Base-by-base conservation (phyloP, 2,329 filamentous ascomycete genomes). In the Cordyceps tenuipes region DNA sequence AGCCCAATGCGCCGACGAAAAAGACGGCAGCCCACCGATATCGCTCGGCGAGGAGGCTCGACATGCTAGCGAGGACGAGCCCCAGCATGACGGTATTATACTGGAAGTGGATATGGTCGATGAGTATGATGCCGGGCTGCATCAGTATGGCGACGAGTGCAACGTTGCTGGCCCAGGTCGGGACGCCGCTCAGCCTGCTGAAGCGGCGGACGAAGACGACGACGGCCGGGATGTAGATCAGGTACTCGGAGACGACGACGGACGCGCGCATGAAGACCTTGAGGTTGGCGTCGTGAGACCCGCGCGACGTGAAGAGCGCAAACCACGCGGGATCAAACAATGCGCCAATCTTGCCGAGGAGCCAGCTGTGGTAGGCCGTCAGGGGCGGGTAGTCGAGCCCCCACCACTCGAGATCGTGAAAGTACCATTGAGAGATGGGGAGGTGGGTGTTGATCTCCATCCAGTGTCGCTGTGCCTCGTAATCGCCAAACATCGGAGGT, bases 61-160 rank as follows among this genome's bases (percentile, higher is more conserved):
- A 94, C 77, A 97, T 85, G 67, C 88, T 90, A 0, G 91, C 91
- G 34, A 95, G 78, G 10, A 94, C 85, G 52, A 97, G 84, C 2
- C 95, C 94, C 17, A 99, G 85, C 94, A 99, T 99, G 55, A 99
- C 92, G 0, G 92, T 96, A 72, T 99, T 99, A 75, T 97, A 99
- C 75, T 99, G 94, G 71, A 99, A 99, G 70, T 88, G 94, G 7
- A 93, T 89, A 70, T 99, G 93, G 70, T 99, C 94, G 66, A 99
- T 89, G 31, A 99, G 83, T 43, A 97, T 91, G 0, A 87, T 90
- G 3, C 86, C 86, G 1, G 94, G 94, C 70, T 97, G 94, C 85
- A 99, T 88, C 31, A 99, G 79, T 62, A 99, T 87, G 1, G 92
- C 94, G 13, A 90, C 88, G 29, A 99, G 82, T 0, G 94, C 91